Base-by-base conservation (phyloP, 2,329 filamentous ascomycete species). In the Colletotrichum orbiculare region DNA sequence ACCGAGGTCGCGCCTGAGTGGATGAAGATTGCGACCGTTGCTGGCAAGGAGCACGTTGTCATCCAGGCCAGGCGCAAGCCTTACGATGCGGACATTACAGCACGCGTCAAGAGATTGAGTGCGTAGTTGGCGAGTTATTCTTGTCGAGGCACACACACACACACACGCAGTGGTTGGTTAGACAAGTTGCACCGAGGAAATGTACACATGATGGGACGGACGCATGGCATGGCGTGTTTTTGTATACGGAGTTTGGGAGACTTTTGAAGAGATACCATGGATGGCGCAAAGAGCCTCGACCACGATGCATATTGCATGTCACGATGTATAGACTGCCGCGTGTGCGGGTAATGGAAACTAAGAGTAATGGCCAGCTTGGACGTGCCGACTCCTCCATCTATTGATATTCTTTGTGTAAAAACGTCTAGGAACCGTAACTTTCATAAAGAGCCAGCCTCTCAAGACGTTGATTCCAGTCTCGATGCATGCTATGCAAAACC, bases 1-100 rank as follows among this genome's bases (percentile, higher is more conserved):
- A 72, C 66, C 8, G 86, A 89, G 69, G 78, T 88, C 10, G 84
- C 85, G 6, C 85, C 86, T 0, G 81, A 84, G 70, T 89, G 86
- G 85, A 67, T 88, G 48, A 78, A 79, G 59, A 74, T 88, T 3
- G 79, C 87, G 13, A 79, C 75, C 42, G 77, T 88, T 43, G 82
- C 80, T 2, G 83, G 83, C 2, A 77, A 82, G 69, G 86, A 88
- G 73, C 86, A 86, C 61, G 83, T 89, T 7, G 83, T 89, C 4
- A 76, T 87, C n/a, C 79, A 85, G 73, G 75, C 78, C 37, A 78
- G 76, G 41, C 69, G 68, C n/a, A 79, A 81, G 67, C 80, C 80
- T 9, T 69, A 66, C 38, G 68, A 68, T n/a, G 50, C 68, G 6
- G 68, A 67, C 49, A 45, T 69, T 15, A 53, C 47, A 1, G 60